Conservation (phyloP, 345 rosid species). For the Hevea brasiliensis region DNA sequence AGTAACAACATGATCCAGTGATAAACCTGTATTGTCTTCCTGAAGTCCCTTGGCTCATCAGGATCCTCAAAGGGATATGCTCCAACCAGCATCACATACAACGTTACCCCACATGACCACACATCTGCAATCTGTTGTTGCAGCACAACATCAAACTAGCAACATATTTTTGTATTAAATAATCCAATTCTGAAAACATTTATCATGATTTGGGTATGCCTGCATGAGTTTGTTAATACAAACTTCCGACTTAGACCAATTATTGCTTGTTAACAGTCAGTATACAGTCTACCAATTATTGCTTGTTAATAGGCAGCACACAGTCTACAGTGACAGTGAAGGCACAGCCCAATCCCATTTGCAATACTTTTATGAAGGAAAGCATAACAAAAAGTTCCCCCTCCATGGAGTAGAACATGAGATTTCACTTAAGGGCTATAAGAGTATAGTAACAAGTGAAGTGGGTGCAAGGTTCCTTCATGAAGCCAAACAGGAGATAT, state of each 20-base stretch:
- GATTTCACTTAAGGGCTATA: no score
- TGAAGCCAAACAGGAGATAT: neutral
- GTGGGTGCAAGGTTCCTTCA: no score
- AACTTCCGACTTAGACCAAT: no score
- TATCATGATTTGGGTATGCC: neutral
- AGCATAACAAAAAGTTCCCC: no score
- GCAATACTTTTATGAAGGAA: no score
- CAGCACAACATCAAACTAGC: neutral
- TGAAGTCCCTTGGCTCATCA: constrained; percentile 34
- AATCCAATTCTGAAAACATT: neutral
- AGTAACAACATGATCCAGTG: neutral
- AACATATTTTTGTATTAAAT: neutral
- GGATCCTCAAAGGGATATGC: constrained; percentile 40
- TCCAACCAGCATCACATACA: constrained; percentile 34
- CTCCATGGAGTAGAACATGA: no score
- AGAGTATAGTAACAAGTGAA: neutral
- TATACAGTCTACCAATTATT: neutral
- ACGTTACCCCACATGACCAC: constrained; percentile 40
- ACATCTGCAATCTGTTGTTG: constrained; percentile 35
- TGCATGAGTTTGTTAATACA: neutral
- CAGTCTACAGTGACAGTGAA: neutral
- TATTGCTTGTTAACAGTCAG: neutral
- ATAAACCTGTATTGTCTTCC: constrained; percentile 34
- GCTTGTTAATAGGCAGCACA: no score
- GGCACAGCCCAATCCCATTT: neutral